Evolutionary conservation across 2,329 filamentous ascomycete species (phyloP), one percentile per base, ranked within the genome.

Genomic region (Fusarium pseudonygamai): DNA sequence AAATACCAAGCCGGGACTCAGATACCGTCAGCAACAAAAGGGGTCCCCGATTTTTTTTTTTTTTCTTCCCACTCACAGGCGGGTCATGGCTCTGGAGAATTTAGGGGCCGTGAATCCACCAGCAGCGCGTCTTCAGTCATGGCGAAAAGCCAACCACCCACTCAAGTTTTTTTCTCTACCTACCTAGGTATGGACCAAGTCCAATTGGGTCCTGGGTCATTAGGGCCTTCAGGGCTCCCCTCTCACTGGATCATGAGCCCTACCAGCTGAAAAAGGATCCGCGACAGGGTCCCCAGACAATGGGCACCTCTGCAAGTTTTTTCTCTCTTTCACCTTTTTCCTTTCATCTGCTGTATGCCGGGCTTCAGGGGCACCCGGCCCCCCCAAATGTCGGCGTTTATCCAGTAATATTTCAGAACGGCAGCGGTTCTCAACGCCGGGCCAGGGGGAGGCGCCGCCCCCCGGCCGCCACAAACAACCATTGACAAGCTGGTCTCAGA

Each of bases 361-460:
- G 58, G 18, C 39, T 74, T 69, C 71, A 74, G 71, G 71, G 71
- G 67, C 70, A 56, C 34, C 52, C 39, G 69, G 30, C 39, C 67
- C 62, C 64, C 67, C 71, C 58, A 68, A 68, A 72, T 56, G 52
- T 64, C 55, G 26, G 39, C 42, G 15, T 26, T 43, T 37, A 32
- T 74, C 71, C 71, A 74, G 65, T 74, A 45, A 52, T 47, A 60
- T 32, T 50, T 2, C n/a, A 60, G 43, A 40, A 62, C 40, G 22
- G 60, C 63, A 71, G 57, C 42, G 59, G 60, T 72, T 69, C 58
- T 42, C 72, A 69, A 69, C 46, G 56, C 53, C 64, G 62, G 63
- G 55, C 60, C 75, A 77, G 75, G 75, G 75, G 75, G 75, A 72
- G 75, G 75, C 67, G 75, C 67, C 73, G 71, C 75, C 75, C 75